Evolutionary conservation across 2,329 filamentous ascomycete genomes (phyloP), one percentile per base, ranked within the genome.

Genomic region (Echinosphaeria canescens): DNA sequence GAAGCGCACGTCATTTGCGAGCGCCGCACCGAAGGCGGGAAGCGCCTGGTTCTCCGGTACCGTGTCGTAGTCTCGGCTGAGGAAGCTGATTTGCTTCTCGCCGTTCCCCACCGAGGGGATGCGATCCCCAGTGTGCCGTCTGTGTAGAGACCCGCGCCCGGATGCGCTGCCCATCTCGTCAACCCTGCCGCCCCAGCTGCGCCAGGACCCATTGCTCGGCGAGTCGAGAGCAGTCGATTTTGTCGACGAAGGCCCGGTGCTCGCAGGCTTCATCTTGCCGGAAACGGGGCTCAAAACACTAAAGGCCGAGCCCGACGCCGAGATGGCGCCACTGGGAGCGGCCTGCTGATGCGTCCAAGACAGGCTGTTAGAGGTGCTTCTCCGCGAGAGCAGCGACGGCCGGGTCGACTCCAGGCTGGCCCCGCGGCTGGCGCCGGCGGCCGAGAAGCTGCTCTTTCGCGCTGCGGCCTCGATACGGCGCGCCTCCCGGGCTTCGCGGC

Each of bases 401-500:
- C n/a, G n/a, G n/a, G n/a, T n/a, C n/a, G n/a, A n/a, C n/a, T n/a
- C n/a, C n/a, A n/a, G n/a, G n/a, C n/a, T n/a, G n/a, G n/a, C n/a
- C n/a, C n/a, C n/a, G 13, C 34, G 33, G 9, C 29, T 33, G 13
- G 30, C 26, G 20, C 32, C 33, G 29, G 31, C 31, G 18, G 22
- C 30, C 24, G 23, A 29, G 15, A 33, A 23, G 25, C 34, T 31
- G 23, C 36, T 42, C 41, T 55, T 51, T 38, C 53, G 50, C 19
- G 46, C 42, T 36, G 46, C 45, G 36, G 50, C 40, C 39, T 64
- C 62, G 8, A 56, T 42, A 30, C 56, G 54, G 20, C 52, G 51
- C 2, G 62, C 61, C 31, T 66, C 62, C 38, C 59, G 67, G 37
- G 50, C 54, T 29, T 64, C 59, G n/a, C 55, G 55, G 25, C 64